phyloP scores from a whole-genome alignment of 805 yeast species.

The Torulaspora gathmanii region DNA sequence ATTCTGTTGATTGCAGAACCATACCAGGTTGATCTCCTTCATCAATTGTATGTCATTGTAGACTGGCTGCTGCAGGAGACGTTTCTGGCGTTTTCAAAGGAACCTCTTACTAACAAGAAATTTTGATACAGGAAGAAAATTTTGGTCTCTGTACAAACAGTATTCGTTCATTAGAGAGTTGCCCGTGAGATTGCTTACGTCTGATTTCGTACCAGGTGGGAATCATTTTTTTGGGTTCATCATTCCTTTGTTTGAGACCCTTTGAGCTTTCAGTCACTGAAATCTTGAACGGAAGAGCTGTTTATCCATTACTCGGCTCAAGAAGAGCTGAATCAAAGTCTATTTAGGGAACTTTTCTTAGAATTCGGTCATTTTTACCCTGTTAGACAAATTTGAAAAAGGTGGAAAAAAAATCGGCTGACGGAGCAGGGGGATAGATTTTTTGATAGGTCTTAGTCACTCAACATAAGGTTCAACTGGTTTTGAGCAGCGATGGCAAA shows the following conservation, averaged over 20 bases:
- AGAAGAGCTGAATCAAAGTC: background rate
- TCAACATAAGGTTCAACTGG: background rate
- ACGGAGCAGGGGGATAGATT: background rate
- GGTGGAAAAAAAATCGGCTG: constrained; percentile 2
- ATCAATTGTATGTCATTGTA: background rate
- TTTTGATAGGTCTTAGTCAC: background rate
- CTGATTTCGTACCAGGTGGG: background rate
- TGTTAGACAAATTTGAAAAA: background rate
- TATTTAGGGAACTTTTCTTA: background rate
- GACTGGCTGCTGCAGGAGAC: too few relatives aligned
- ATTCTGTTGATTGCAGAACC: background rate
- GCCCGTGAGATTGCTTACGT: background rate
- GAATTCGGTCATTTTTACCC: constrained; percentile 1
- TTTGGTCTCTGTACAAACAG: background rate
- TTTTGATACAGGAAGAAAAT: background rate
- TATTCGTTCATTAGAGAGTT: background rate
- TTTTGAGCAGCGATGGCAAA: constrained; percentile 3
- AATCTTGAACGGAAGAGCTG: background rate
- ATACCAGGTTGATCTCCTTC: background rate
- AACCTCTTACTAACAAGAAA: background rate
- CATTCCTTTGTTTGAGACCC: background rate
- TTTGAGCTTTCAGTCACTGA: background rate
- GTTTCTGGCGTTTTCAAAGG: too few relatives aligned
- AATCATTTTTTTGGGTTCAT: background rate
- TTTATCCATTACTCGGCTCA: too few relatives aligned